phyloP scores from a whole-genome alignment of 495 filamentous ascomycete species.

The Annulohypoxylon stygium region DNA sequence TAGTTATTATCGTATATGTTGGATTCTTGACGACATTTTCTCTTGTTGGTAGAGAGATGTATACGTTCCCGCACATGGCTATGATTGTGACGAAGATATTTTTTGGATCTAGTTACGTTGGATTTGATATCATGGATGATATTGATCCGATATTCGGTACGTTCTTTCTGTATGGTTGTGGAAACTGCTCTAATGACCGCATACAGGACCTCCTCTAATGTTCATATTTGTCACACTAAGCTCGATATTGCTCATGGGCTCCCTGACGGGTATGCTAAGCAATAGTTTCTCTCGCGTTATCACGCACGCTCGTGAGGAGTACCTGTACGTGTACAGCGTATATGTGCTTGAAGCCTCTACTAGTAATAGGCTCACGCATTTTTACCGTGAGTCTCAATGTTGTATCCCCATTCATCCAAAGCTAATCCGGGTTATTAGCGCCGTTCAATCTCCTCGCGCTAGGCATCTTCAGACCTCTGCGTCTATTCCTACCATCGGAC shows the following conservation, averaged over 20 bases:
- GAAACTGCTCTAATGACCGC: constrained; percentile 61
- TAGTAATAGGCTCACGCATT: constrained; percentile 83
- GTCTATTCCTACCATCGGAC: constrained; percentile 79
- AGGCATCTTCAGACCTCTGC: constrained; percentile 83
- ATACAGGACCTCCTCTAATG: constrained; percentile 75
- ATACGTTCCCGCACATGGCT: constrained; percentile 80
- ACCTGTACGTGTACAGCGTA: constrained; percentile 81
- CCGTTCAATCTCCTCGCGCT: constrained; percentile 85
- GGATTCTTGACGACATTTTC: constrained; percentile 95
- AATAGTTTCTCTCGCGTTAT: constrained; percentile 89
- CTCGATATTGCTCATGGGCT: constrained; percentile 91
- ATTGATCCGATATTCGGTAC: constrained; percentile 61
- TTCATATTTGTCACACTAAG: constrained; percentile 86
- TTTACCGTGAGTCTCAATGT: constrained; percentile 68
- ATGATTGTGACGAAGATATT: constrained; percentile 91
- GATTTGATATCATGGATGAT: constrained; percentile 72
- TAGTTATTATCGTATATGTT: constrained; percentile 85
- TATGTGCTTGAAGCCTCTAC: constrained; percentile 85
- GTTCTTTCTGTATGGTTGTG: constrained; percentile 21
- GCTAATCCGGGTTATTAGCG: constrained; percentile 44
- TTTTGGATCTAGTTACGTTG: constrained; percentile 79
- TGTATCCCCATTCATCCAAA: constrained; percentile 30
- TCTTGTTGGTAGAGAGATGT: constrained; percentile 82
- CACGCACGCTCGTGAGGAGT: constrained; percentile 78
- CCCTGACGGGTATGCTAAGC: constrained; percentile 89